Conservation (phyloP, 2,329 filamentous ascomycete species). For the Fusarium sp. region DNA sequence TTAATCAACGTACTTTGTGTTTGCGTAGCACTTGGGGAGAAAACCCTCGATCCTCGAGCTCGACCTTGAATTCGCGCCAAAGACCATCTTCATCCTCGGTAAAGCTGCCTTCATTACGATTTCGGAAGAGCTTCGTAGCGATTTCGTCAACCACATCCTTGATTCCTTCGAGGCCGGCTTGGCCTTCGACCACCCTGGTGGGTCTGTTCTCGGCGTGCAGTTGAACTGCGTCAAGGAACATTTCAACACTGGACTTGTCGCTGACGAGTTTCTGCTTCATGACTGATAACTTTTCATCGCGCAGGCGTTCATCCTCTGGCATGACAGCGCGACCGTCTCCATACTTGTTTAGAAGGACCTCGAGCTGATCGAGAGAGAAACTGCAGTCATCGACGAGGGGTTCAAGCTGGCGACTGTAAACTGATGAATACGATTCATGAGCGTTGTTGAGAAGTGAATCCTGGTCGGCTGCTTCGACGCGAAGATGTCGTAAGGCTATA, state of each 20-base stretch:
- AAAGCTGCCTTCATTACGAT: conserved; percentile 52
- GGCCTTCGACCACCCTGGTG: conserved; percentile 49
- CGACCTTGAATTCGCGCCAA: conserved; percentile 69
- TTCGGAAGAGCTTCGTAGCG: conserved; percentile 62
- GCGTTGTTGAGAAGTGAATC: conserved; percentile 64
- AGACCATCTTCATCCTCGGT: conserved; percentile 61
- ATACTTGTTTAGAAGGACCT: conserved; percentile 63
- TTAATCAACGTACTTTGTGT: conserved; percentile 62
- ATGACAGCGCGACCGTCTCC: conserved; percentile 43
- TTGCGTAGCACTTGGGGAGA: conserved; percentile 64
- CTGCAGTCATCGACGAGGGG: conserved; percentile 67
- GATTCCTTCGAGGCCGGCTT: conserved; percentile 61
- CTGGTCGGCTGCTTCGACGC: conserved; percentile 66
- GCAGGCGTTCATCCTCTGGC: conserved; percentile 46
- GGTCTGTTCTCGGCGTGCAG: conserved; percentile 57
- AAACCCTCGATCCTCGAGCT: conserved; percentile 69
- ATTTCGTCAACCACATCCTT: conserved; percentile 71
- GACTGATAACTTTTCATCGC: conserved; percentile 54
- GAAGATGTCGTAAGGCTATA: conserved; percentile 66
- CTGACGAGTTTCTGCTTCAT: conserved; percentile 60
- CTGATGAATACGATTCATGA: conserved; percentile 48
- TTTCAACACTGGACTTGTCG: conserved; percentile 64
- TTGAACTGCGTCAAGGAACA: conserved; percentile 69
- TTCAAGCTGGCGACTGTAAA: conserved; percentile 62
- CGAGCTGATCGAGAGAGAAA: conserved; percentile 65